Percentiles rank a stretch among this genome's conserved stretches.
Conservation (phyloP, 2,329 filamentous ascomycete genomes). For the Zasmidium cellare region DNA sequence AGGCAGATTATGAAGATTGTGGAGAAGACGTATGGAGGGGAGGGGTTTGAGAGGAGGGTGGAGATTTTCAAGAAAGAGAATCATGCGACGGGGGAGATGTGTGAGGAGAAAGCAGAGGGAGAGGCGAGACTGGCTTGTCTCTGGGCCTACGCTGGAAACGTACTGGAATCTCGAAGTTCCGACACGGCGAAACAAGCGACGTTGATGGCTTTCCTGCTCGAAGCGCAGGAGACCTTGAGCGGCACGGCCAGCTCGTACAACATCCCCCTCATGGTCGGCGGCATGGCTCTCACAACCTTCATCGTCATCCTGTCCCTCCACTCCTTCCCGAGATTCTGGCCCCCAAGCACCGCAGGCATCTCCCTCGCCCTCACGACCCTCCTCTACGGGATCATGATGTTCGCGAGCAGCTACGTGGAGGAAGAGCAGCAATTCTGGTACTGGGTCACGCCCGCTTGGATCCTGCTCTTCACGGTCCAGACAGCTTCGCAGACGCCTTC, state of each 20-base stretch:
- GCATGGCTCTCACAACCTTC: constrained; percentile 43
- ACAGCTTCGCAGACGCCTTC: constrained; percentile 7
- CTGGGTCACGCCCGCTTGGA: constrained; percentile 76
- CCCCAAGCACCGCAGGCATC: constrained; percentile 48
- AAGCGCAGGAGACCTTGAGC: constrained; percentile 78
- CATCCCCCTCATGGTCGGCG: constrained; percentile 59
- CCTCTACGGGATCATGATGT: constrained; percentile 85
- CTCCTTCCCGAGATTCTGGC: constrained; percentile 31
- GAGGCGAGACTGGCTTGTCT: constrained; percentile 26
- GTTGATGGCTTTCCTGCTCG: constrained; percentile 59
- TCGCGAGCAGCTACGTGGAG: constrained; percentile 95
- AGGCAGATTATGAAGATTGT: constrained; percentile 78
- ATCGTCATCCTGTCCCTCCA: constrained; percentile 43
- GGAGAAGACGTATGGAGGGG: constrained; percentile 63
- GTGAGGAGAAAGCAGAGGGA: constrained; percentile 19
- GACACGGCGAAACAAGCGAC: constrained; percentile 14
- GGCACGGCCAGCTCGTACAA: constrained; percentile 92
- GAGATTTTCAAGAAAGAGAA: constrained; percentile 3
- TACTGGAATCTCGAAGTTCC: background rate
- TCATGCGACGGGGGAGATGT: constrained; percentile 5
- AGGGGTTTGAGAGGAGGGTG: constrained; percentile 17
- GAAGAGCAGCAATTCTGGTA: constrained; percentile 99
- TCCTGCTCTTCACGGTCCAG: constrained; percentile 36
- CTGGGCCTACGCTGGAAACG: constrained; percentile 18
- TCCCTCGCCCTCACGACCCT: constrained; percentile 38